Base-by-base conservation (phyloP, 495 filamentous ascomycete genomes). In the Margaritispora aquatica region DNA sequence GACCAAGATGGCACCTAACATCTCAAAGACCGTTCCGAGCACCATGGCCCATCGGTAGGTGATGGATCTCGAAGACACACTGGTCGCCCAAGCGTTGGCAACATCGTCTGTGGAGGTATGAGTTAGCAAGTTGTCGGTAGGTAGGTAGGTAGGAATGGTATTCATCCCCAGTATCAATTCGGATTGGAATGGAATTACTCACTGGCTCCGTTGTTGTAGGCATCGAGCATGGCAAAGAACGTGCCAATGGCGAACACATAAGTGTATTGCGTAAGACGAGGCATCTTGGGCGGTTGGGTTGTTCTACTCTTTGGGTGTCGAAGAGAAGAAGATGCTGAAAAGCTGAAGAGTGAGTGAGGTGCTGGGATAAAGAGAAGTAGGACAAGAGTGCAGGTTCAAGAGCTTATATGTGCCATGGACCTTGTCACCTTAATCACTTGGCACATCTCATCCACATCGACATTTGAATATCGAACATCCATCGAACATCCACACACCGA, bases 21-120 rank as follows among this genome's bases (percentile, higher is more conserved):
- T 82, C 69, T 90, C 88, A 73, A 88, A 84, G 55, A 88, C 70
- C 44, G 81, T 79, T 11, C 77, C 84, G 41, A 86, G 71, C n/a
- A 82, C 56, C 85, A 88, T 88, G 52, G 86, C 86, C 73, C 87
- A 84, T 46, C 77, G 54, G 62, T 84, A 78, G n/a, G 83, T 80
- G 62, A 89, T 68, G 48, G 86, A 88, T 23, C 84, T 75, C 5
- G 86, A 88, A 19, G 84, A 84, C 51, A 88, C 85, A 62, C 79
- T 84, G 56, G 86, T 88, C 2, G 86, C 86, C 77, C 81, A 89
- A 23, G 85, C 79, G 74, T 91, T 91, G 62, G 87, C 87, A 27
- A 90, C 87, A 87, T 90, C 87, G 72, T 89, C 54, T 57, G 23
- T 44, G 4, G 7, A 9, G 17, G 7, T 44, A n/a, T 9, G 38